Evolutionary conservation across 495 filamentous ascomycete species (phyloP).

Genomic region (Penicillium roqueforti): DNA sequence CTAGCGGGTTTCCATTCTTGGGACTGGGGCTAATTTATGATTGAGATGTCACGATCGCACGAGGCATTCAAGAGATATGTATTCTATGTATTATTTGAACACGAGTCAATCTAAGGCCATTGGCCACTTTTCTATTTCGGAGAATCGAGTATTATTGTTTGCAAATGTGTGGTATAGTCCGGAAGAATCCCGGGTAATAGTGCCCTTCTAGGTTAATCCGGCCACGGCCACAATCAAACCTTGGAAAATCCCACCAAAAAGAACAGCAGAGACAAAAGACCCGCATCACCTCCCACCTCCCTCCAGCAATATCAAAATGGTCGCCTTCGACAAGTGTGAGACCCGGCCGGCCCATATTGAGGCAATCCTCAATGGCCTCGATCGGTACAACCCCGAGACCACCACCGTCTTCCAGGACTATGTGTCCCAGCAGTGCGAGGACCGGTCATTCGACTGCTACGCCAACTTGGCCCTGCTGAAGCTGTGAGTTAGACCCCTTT

Average conservation of each 20-base stretch:
- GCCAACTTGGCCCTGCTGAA: conserved; percentile 95
- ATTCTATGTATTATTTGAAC: conserved; percentile 30
- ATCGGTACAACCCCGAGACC: conserved; percentile 98
- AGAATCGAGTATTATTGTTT: neutral
- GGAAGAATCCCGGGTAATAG: conserved; percentile 24
- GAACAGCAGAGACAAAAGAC: conserved; percentile 25
- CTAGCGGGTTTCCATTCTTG: neutral
- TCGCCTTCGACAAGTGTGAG: conserved; percentile 53
- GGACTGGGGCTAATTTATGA: conserved; percentile 4
- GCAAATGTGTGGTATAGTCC: conserved; percentile 10
- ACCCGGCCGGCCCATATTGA: conserved; percentile 84
- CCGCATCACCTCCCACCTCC: conserved; percentile 25
- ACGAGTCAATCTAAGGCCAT: conserved; percentile 11
- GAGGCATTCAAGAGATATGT: conserved; percentile 28
- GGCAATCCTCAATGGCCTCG: conserved; percentile 84
- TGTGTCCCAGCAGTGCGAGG: conserved; percentile 90
- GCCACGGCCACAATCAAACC: conserved; percentile 33
- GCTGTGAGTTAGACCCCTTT: conserved; percentile 66
- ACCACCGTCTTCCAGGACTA: conserved; percentile 93
- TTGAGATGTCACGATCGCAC: conserved; percentile 17
- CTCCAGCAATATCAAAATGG: conserved; percentile 37
- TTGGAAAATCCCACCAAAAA: conserved; percentile 39
- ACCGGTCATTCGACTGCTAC: conserved; percentile 88
- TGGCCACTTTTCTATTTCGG: neutral
- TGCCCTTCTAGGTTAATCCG: conserved; percentile 19